Evolutionary conservation across 2,329 filamentous ascomycete genomes (phyloP).

Genomic region (Apiospora malaysiana): DNA sequence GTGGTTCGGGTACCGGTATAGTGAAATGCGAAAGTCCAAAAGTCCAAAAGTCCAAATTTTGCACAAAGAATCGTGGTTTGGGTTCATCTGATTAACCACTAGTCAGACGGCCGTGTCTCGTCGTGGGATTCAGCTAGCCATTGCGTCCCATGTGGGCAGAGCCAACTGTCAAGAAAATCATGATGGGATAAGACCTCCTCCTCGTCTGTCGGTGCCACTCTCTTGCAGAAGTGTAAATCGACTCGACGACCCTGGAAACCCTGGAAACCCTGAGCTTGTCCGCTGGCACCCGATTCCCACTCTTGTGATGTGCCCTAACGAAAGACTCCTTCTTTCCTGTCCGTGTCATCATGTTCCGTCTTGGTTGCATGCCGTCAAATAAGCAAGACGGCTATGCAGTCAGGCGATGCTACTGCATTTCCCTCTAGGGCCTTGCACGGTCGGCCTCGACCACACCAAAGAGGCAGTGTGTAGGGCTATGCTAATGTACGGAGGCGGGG

Average conservation of each 20-base stretch:
- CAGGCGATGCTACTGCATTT: background rate
- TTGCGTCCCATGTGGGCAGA: conserved; percentile 5
- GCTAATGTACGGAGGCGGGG: conserved; percentile 6
- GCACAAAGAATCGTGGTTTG: background rate
- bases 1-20: background rate
- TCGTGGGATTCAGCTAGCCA: background rate
- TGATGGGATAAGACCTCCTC: conserved; percentile 8
- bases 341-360: background rate
- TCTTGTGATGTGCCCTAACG: background rate
- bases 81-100: conserved; percentile 5
- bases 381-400: background rate
- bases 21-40: no score
- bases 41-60: background rate
- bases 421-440: background rate
- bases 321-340: background rate
- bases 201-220: background rate
- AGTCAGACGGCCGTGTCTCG: background rate
- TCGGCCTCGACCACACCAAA: background rate
- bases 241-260: background rate
- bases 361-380: background rate
- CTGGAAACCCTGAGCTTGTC: background rate
- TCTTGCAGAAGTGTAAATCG: background rate
- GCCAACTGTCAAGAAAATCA: background rate
- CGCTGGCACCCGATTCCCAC: conserved; percentile 2
- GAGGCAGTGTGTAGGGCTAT: background rate